Percentiles rank a stretch among this genome's conserved stretches.
These are phyloP conservation scores for Cercospora zeina DNA, from an alignment of 2,329 filamentous ascomycete species.

Conservation along the genomic window DNA sequence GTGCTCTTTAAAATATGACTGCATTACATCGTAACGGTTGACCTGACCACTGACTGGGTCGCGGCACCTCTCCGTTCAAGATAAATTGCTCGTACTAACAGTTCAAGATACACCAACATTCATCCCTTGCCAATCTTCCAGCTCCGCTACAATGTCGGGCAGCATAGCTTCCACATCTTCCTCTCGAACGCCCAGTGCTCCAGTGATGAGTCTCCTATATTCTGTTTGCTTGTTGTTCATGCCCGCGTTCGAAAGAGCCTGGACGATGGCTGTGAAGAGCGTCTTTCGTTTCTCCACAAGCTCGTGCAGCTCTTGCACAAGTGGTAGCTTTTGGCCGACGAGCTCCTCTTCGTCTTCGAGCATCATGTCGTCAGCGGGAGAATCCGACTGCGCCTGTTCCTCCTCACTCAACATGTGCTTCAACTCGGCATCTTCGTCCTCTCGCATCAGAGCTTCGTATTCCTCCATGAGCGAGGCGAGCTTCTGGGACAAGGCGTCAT, in stretches of 20 bases:
- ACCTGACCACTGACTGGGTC: neutral
- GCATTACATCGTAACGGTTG: neutral
- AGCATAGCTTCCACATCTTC: conserved; percentile 67
- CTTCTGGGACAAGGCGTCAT: conserved; percentile 41
- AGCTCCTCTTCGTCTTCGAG: conserved; percentile 45
- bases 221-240: conserved; percentile 69
- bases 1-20: neutral
- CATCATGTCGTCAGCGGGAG: conserved; percentile 24
- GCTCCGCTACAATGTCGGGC: conserved; percentile 52
- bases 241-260: conserved; percentile 67
- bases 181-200: conserved; percentile 67
- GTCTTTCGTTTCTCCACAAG: conserved; percentile 60
- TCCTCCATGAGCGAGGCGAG: conserved; percentile 44
- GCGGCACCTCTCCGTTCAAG: neutral
- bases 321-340: conserved; percentile 55
- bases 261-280: conserved; percentile 67
- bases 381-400: conserved; percentile 38
- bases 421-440: conserved; percentile 48
- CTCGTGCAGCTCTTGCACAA: conserved; percentile 59
- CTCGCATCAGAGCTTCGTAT: conserved; percentile 47
- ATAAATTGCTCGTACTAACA: neutral
- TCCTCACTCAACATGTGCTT: conserved; percentile 37
- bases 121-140: conserved; percentile 41
- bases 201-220: conserved; percentile 68
- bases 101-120: conserved; percentile 9